A percentile compares a stretch with the other conserved stretches of the same genome.
phyloP scores from a whole-genome alignment of 225 moss, liverwort and hornwort genomes.

The Polytrichum formosum region DNA sequence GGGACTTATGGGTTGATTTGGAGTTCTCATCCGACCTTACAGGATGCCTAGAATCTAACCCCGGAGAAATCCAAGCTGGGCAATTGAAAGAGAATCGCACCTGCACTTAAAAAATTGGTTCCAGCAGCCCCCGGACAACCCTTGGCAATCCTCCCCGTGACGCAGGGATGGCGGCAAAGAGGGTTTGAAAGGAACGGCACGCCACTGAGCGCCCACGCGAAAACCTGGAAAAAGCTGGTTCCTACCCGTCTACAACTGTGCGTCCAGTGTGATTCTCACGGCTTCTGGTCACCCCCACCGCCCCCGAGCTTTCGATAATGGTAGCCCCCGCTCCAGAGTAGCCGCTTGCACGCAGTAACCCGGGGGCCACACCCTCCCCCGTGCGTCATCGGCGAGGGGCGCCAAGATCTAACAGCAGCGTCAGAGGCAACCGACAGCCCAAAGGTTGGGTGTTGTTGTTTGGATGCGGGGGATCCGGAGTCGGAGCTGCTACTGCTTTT shows the following conservation, averaged over 20 bases:
- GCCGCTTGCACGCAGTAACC: neutral
- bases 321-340: neutral
- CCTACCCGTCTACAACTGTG: neutral
- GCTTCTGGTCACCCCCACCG: neutral
- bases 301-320: neutral
- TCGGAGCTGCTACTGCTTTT: no score
- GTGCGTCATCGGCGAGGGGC: neutral
- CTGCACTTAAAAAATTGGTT: neutral
- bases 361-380: neutral
- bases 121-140: neutral
- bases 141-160: neutral
- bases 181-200: neutral
- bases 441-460: no score
- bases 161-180: neutral
- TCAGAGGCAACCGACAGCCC: no score
- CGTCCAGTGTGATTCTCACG: neutral
- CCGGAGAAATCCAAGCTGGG: neutral
- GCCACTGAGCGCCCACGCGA: neutral
- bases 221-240: neutral
- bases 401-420: neutral
- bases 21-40: neutral
- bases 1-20: slow-evolving; percentile 2
- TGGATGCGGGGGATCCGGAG: no score
- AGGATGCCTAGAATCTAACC: neutral
- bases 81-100: neutral